Percentiles rank a stretch among this genome's conserved stretches.
These are phyloP conservation scores for Lipomyces kockii DNA, from an alignment of 805 yeast genomes.

Conservation along the genomic window DNA sequence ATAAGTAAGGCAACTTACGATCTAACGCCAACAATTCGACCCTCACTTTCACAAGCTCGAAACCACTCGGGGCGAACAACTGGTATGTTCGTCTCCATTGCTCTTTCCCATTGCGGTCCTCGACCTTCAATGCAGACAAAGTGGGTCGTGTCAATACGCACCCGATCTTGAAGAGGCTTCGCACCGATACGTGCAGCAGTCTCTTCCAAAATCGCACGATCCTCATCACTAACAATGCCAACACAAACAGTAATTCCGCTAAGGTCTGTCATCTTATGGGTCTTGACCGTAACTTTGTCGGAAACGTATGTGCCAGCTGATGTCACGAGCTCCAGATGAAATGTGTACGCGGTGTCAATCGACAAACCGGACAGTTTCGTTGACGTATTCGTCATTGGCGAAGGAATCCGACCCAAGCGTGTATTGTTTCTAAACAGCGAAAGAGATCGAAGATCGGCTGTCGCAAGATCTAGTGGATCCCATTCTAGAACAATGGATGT, in stretches of 20 bases:
- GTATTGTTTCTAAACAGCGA: constrained; percentile 70
- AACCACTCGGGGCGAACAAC: constrained; percentile 96
- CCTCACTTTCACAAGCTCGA: constrained; percentile 86
- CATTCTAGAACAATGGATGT: constrained; percentile 94
- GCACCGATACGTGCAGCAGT: constrained; percentile 79
- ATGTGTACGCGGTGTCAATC: constrained; percentile 77
- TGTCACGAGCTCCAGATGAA: constrained; percentile 80
- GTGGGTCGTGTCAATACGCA: constrained; percentile 91
- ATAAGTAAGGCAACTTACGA: constrained; percentile 54
- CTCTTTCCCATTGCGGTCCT: constrained; percentile 79
- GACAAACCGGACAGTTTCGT: constrained; percentile 92
- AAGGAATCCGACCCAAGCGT: constrained; percentile 81
- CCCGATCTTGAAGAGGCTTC: constrained; percentile 70
- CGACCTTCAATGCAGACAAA: constrained; percentile 74
- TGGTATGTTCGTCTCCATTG: constrained; percentile 85
- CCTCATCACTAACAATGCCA: constrained; percentile 65
- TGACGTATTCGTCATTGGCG: constrained; percentile 74
- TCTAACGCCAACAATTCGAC: constrained; percentile 90
- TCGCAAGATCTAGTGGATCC: constrained; percentile 85
- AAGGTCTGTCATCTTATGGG: constrained; percentile 95
- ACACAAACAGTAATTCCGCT: constrained; percentile 89
- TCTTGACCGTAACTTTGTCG: constrained; percentile 67
- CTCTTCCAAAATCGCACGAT: constrained; percentile 61
- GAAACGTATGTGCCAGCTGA: constrained; percentile 86
- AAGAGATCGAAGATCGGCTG: constrained; percentile 76